phyloP scores from a whole-genome alignment of 2,329 filamentous ascomycete species.

The Colletotrichum sp. region DNA sequence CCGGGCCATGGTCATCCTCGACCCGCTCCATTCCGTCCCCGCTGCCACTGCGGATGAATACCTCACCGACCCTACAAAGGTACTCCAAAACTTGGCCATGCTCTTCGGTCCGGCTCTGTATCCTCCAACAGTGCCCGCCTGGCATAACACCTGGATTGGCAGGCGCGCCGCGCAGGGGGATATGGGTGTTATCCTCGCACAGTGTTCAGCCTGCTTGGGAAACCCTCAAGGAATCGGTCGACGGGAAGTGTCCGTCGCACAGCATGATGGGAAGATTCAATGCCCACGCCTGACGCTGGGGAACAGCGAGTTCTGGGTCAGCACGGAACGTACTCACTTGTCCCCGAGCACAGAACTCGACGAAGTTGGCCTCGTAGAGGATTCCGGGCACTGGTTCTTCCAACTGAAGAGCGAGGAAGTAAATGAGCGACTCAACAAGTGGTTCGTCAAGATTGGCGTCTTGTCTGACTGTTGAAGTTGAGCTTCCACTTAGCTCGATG shows the following conservation, averaged over 20 bases:
- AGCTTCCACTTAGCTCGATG: neutral
- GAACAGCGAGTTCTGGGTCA: neutral
- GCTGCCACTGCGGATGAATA: neutral
- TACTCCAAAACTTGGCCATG: neutral
- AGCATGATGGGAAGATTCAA: neutral
- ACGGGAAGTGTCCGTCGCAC: neutral
- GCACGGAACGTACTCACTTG: neutral
- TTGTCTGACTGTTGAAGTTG: neutral
- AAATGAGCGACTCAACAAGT: neutral
- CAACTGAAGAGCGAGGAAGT: neutral
- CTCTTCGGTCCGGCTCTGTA: neutral
- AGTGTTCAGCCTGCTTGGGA: neutral
- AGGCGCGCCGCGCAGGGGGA: neutral
- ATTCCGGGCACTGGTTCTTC: neutral
- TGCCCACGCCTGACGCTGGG: neutral
- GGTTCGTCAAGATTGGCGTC: neutral
- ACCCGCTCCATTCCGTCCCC: neutral
- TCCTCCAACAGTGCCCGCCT: neutral
- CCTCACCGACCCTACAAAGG: neutral
- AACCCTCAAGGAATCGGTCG: neutral
- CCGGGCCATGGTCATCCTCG: neutral
- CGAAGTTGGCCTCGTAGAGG: neutral
- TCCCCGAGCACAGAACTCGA: neutral
- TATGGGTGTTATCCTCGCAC: neutral
- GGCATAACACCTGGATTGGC: conserved; percentile 4